phyloP scores from a whole-genome alignment of 2,329 filamentous ascomycete genomes.

The Ceratocystiopsis brevicomis region DNA sequence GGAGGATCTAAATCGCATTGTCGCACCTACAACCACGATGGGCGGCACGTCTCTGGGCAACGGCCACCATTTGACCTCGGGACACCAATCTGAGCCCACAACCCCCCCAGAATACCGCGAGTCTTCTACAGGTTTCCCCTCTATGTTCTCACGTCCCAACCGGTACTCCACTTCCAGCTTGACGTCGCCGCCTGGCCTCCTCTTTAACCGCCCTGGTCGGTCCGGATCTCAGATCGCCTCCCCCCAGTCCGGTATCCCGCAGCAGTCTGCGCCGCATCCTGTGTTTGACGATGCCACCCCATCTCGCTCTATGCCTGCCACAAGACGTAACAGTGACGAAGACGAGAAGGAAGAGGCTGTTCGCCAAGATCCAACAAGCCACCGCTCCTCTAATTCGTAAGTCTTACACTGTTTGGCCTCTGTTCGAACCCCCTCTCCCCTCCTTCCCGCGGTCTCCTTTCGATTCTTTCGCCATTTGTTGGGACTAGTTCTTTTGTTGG shows the following conservation, averaged over 20 bases:
- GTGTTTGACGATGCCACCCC: constrained; percentile 47
- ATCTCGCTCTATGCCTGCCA: constrained; percentile 70
- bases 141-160: constrained; percentile 65
- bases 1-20: constrained; percentile 48
- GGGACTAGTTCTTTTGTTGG: not conserved
- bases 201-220: constrained; percentile 53
- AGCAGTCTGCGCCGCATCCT: constrained; percentile 10
- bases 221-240: constrained; percentile 68
- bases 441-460: too few relatives aligned
- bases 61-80: constrained; percentile 23
- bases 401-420: constrained; percentile 22
- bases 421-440: constrained; percentile 1
- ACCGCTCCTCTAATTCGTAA: constrained; percentile 61
- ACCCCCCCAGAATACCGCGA: constrained; percentile 89
- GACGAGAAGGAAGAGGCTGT: constrained; percentile 68
- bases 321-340: constrained; percentile 78
- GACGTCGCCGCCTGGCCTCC: constrained; percentile 52
- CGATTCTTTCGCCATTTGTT: not conserved
- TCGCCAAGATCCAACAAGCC: constrained; percentile 48
- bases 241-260: constrained; percentile 45
- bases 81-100: constrained; percentile 83
- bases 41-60: too few relatives aligned
- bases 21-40: constrained; percentile 15
- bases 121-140: constrained; percentile 48
- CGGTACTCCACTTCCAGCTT: constrained; percentile 80